These are phyloP conservation scores for Rhizopogon rudus DNA, from an alignment of 768 basidiomycete species.

Conservation along the genomic window DNA sequence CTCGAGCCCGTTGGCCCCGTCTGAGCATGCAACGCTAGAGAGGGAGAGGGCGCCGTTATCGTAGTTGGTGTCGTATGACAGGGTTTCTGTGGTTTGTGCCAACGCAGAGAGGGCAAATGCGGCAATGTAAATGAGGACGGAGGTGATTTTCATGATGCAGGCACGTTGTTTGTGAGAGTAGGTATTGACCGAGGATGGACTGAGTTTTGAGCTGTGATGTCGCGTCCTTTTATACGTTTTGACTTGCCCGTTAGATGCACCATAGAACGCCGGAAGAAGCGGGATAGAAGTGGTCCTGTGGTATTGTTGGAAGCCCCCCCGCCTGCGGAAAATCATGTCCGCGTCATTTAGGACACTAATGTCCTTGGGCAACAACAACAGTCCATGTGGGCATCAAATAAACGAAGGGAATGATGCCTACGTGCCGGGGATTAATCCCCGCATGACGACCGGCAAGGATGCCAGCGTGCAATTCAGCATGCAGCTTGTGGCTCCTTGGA, in stretches of 20 bases:
- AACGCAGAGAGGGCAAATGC: constrained; percentile 13
- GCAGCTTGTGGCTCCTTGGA: background rate
- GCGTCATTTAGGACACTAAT: background rate
- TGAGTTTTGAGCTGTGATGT: background rate
- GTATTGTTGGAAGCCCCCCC: background rate
- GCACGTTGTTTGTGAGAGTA: background rate
- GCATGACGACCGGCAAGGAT: background rate
- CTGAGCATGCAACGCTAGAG: constrained; percentile 31
- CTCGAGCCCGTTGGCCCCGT: constrained; percentile 32
- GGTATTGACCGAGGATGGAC: background rate
- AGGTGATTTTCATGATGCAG: constrained; percentile 22
- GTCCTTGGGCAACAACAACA: background rate
- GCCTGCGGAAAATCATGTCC: constrained; percentile 1
- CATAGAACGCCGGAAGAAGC: background rate
- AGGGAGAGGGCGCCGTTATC: constrained; percentile 26
- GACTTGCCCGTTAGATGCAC: constrained; percentile 10
- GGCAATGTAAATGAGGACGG: constrained; percentile 11
- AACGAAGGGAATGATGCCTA: background rate
- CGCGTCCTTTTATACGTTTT: constrained; percentile 15
- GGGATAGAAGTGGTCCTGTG: background rate
- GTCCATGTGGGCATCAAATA: background rate
- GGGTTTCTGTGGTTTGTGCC: constrained; percentile 20
- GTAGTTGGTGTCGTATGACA: constrained; percentile 34
- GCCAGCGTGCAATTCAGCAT: background rate
- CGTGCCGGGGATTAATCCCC: background rate